Percentiles rank a stretch among this genome's conserved stretches.
Evolutionary conservation across 176 grass and related monocot genomes (phyloP).

Genomic region (Secale cereale): DNA sequence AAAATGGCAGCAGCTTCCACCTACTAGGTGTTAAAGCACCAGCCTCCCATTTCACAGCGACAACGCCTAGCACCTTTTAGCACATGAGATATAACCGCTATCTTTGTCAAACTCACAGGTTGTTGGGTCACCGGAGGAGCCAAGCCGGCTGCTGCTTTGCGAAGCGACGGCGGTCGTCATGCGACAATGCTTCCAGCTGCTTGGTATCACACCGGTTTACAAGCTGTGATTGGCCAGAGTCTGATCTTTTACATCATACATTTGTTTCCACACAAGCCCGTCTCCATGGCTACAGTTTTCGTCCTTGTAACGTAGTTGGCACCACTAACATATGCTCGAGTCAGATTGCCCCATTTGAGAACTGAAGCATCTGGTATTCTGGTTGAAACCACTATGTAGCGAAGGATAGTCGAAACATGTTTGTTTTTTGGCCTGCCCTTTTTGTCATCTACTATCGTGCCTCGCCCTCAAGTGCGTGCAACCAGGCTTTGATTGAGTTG

Average conservation of each 20-base stretch:
- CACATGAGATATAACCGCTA: not conserved
- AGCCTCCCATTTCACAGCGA: no score
- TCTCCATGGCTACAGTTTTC: constrained; percentile 34
- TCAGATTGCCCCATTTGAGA: not conserved
- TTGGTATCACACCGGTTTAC: constrained; percentile 67
- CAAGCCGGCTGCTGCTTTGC: constrained; percentile 63
- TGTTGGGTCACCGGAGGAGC: constrained; percentile 59
- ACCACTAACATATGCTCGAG: not conserved
- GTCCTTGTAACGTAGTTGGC: constrained; percentile 25
- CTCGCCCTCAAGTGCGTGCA: not conserved
- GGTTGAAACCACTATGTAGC: not conserved
- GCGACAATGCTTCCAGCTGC: constrained; percentile 66
- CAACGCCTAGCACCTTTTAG: not conserved
- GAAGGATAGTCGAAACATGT: not conserved
- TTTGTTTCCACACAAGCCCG: not conserved
- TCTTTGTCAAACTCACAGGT: constrained; percentile 37
- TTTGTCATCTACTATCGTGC: not conserved
- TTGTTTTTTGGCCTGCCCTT: not conserved
- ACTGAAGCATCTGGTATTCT: not conserved
- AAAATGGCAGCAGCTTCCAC: not conserved
- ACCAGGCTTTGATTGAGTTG: no score
- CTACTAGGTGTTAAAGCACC: not conserved
- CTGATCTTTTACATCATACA: not conserved
- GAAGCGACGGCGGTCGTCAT: constrained; percentile 60
- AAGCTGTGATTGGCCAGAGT: constrained; percentile 26